These are phyloP conservation scores for Funneliformis geosporum DNA, from an alignment of 192 early-diverging fungal genomes.

Conservation along the genomic window DNA sequence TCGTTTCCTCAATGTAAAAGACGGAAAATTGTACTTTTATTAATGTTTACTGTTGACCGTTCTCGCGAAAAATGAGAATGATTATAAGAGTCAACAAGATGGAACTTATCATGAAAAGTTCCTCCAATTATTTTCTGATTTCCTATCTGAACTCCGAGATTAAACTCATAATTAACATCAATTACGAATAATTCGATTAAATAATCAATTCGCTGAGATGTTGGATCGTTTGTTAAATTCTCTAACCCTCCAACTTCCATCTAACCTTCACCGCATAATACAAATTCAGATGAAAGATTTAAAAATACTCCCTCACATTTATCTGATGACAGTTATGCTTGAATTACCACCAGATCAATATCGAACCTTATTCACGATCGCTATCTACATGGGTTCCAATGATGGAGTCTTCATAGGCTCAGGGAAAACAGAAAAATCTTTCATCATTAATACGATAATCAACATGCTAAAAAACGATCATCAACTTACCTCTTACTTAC, in stretches of 20 bases:
- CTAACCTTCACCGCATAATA: neutral
- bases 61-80: neutral
- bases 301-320: neutral
- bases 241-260: neutral
- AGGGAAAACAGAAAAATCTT: neutral
- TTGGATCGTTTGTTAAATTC: neutral
- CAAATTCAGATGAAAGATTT: neutral
- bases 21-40: conserved; percentile 2
- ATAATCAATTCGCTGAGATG: neutral
- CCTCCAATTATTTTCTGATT: too few relatives aligned
- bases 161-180: too few relatives aligned
- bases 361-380: neutral
- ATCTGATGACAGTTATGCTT: neutral
- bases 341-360: conserved; percentile 6
- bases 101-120: neutral
- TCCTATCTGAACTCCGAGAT: too few relatives aligned
- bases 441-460: neutral
- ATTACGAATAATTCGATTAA: too few relatives aligned
- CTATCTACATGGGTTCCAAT: neutral
- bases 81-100: neutral
- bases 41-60: neutral
- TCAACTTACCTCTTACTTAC: too few relatives aligned
- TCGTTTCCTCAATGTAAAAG: neutral
- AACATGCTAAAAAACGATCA: neutral
- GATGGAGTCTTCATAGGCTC: neutral